A percentile compares a stretch with the other conserved stretches of the same genome.
phyloP scores from a whole-genome alignment of 495 filamentous ascomycete genomes.

The Aspergillus coremiiformis region DNA sequence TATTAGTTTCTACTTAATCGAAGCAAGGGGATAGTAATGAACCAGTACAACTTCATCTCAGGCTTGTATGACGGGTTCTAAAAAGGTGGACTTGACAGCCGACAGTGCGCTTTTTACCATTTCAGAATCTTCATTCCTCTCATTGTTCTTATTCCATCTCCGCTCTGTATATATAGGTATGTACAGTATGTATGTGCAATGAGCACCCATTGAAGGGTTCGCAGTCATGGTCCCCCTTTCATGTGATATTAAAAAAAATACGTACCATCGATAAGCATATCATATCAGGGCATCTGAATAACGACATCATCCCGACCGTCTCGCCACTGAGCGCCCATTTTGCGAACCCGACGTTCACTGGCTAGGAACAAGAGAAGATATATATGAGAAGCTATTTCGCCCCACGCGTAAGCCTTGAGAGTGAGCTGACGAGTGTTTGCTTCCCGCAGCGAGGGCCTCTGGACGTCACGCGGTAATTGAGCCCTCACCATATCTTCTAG shows the following conservation, averaged over 20 bases:
- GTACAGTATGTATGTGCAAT: too few species aligned
- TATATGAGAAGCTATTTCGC: constrained; percentile 51
- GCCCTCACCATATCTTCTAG: constrained; percentile 25
- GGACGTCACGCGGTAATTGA: constrained; percentile 8
- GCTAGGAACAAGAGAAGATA: constrained; percentile 59
- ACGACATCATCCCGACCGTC: constrained; percentile 47
- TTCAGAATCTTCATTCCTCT: not conserved
- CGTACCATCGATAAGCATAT: not conserved
- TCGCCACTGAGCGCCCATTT: constrained; percentile 50
- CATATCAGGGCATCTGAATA: constrained; percentile 31
- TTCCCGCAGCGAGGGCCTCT: not conserved
- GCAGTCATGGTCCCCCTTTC: not conserved
- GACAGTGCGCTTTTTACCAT: not conserved
- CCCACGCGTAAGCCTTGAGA: constrained; percentile 61
- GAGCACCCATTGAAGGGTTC: too few species aligned
- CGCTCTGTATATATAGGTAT: not conserved
- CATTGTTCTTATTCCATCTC: not conserved
- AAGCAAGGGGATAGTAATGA: not conserved
- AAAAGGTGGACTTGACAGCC: not conserved
- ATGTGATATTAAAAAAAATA: too few species aligned
- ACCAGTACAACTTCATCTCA: not conserved
- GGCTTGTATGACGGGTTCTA: too few species aligned
- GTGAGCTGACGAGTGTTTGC: constrained; percentile 12
- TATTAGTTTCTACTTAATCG: constrained; percentile 1
- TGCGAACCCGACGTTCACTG: constrained; percentile 48